Percentiles rank a stretch among this genome's conserved stretches.
These are phyloP conservation scores for Pyrenochaeta sp. DNA, from an alignment of 2,329 filamentous ascomycete genomes.

Conservation along the genomic window DNA sequence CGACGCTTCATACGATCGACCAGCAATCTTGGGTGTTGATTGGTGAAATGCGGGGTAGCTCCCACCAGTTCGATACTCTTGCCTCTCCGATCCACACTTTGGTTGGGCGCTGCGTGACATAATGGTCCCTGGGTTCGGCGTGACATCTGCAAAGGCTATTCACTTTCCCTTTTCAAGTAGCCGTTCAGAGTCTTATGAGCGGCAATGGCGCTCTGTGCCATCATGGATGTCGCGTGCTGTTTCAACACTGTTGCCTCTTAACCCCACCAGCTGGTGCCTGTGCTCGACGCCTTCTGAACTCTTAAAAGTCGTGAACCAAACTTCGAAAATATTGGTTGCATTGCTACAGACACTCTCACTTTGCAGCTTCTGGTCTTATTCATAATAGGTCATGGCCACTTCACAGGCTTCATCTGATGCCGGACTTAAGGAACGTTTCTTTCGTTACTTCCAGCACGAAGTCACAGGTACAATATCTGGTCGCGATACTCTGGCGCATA, in stretches of 20 bases:
- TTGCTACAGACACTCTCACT: neutral
- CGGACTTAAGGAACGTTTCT: conserved; percentile 77
- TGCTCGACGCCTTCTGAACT: neutral
- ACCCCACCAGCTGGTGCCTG: conserved; percentile 4
- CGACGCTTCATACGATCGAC: neutral
- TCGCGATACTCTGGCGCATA: neutral
- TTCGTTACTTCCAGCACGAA: conserved; percentile 80
- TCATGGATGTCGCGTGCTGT: neutral
- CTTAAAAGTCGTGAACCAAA: neutral
- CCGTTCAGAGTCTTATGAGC: neutral
- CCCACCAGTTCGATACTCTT: conserved; percentile 9
- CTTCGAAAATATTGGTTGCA: neutral
- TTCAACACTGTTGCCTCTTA: neutral
- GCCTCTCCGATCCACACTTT: neutral
- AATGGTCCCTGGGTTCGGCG: too few relatives aligned
- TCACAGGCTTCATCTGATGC: conserved; percentile 24
- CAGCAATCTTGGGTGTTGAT: conserved; percentile 1
- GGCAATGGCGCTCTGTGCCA: conserved; percentile 2
- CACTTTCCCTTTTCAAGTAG: neutral
- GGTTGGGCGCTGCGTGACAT: too few relatives aligned
- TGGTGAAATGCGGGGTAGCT: conserved; percentile 23
- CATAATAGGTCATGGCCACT: conserved; percentile 13
- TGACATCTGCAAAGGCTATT: too few relatives aligned
- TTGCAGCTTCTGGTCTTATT: too few relatives aligned
- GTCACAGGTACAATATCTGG: conserved; percentile 64